Evolutionary conservation across 2,329 filamentous ascomycete species (phyloP), one percentile per base, ranked within the genome.

Genomic region (Ceratocystis smalleyi): DNA sequence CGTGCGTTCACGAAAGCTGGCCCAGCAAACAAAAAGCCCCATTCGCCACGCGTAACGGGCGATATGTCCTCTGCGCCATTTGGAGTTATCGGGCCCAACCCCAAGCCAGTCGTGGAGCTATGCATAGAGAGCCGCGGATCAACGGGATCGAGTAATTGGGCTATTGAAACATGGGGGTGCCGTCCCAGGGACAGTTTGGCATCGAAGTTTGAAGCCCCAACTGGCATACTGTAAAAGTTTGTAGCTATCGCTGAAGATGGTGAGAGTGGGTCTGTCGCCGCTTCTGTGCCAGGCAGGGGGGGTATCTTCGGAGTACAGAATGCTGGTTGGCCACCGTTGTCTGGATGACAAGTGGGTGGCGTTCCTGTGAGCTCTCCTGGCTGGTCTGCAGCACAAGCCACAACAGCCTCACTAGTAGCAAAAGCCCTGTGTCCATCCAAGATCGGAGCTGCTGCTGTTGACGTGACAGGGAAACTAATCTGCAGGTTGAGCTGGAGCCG

Each of bases 51-150:
- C 7, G 83, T 85, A 27, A 81, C 78, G 5, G 83, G 83, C 61
- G 81, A 84, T 64, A 85, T 81, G 69, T 86, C 83, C 22, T 83
- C 82, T 67, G 81, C 82, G 6, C 74, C 78, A 67, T 84, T 83
- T 1, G 82, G 83, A 65, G 83, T 85, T 72, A 75, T 71, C 0
- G 82, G 79, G 0, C 79, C 81, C 22, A 77, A 68, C 59, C 66
- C 70, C 64, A 65, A 55, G 17, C 24, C 51, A 7, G 43, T 43
- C 40, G 22, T 32, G 12, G 24, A 57, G 4, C 60, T 63, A 40
- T 47, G 32, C 30, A 63, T 51, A 5, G 64, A 65, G 8, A 59
- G n/a, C 15, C 54, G 40, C 15, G 55, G 47, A 17, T 65, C 64
- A 2, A 59, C 22, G 6, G 64, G 64, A 30, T 61, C 63, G 3